Conservation (phyloP, 495 filamentous ascomycete genomes). For the Chaetomium cochliodes region DNA sequence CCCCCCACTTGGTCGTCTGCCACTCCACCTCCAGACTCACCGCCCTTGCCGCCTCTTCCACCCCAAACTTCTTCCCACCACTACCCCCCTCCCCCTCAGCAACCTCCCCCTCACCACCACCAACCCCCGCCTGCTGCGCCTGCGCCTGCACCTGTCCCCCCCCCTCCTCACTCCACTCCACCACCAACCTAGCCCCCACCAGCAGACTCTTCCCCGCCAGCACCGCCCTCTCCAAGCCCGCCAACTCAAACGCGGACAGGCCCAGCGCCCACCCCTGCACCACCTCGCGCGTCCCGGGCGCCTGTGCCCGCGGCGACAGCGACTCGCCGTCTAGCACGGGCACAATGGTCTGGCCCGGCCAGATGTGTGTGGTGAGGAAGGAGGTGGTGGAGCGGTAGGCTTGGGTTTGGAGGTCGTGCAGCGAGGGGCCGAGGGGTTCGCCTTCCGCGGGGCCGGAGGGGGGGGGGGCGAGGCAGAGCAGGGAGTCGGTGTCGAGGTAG, state of each 20-base stretch:
- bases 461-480: slow-evolving; percentile 85
- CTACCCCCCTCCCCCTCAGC: slow-evolving; percentile 26
- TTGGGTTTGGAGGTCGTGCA: slow-evolving; percentile 52
- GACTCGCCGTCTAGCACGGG: slow-evolving; percentile 70
- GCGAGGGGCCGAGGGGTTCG: slow-evolving; percentile 29
- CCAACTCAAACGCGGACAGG: slow-evolving; percentile 72
- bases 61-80: slow-evolving; percentile 52
- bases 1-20: slow-evolving; percentile 90
- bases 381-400: slow-evolving; percentile 65
- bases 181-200: slow-evolving; percentile 70
- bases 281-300: slow-evolving; percentile 67
- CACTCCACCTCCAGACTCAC: slow-evolving; percentile 82
- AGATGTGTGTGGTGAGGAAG: slow-evolving; percentile 69
- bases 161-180: slow-evolving; percentile 80
- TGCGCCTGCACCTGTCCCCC: slow-evolving; percentile 15
- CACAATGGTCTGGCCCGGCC: slow-evolving; percentile 76
- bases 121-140: too few species aligned
- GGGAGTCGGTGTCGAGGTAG: slow-evolving; percentile 87
- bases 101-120: slow-evolving; percentile 1
- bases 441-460: slow-evolving; percentile 25
- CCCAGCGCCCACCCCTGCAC: slow-evolving; percentile 76
- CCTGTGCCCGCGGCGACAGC: slow-evolving; percentile 70
- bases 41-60: slow-evolving; percentile 71
- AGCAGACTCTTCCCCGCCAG: slow-evolving; percentile 85
- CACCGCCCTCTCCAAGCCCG: slow-evolving; percentile 78